Percentiles rank a stretch among this genome's conserved stretches.
These are phyloP conservation scores for Ceratocystis destructans DNA, from an alignment of 2,329 filamentous ascomycete species.

Conservation along the genomic window DNA sequence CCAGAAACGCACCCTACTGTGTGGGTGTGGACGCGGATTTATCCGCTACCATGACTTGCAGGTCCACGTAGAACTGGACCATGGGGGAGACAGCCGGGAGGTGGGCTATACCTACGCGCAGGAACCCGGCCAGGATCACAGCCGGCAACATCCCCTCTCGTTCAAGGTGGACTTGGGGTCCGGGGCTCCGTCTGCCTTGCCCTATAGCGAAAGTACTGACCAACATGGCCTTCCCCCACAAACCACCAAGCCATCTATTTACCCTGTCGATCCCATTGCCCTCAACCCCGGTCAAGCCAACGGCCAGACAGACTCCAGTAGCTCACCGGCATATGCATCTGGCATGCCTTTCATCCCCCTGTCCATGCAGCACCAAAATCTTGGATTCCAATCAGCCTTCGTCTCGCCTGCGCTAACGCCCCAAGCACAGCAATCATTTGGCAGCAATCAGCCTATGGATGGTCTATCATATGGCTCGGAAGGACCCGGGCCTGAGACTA, in stretches of 20 bases:
- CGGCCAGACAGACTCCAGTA: neutral
- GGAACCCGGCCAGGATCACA: too few species aligned
- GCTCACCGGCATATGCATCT: neutral
- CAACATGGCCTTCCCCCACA: neutral
- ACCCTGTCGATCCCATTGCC: neutral
- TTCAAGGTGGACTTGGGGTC: neutral
- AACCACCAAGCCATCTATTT: neutral
- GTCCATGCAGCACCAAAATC: neutral
- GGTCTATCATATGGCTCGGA: neutral
- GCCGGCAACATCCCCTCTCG: neutral
- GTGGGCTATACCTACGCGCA: neutral
- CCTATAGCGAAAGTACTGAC: neutral
- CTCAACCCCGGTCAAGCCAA: constrained; percentile 11
- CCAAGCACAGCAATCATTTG: neutral
- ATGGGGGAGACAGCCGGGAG: constrained; percentile 15
- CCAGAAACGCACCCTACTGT: constrained; percentile 33
- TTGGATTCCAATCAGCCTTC: neutral
- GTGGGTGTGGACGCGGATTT: constrained; percentile 36
- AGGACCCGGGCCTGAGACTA: neutral
- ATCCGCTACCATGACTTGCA: constrained; percentile 38
- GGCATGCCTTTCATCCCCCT: neutral
- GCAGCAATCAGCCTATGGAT: neutral
- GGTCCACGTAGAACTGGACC: constrained; percentile 30
- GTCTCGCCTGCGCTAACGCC: neutral
- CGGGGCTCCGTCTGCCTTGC: neutral